Percentiles rank a stretch among this genome's conserved stretches.
Conservation (phyloP, 2,329 filamentous ascomycete genomes). For the Ophiostoma angusticollis region DNA sequence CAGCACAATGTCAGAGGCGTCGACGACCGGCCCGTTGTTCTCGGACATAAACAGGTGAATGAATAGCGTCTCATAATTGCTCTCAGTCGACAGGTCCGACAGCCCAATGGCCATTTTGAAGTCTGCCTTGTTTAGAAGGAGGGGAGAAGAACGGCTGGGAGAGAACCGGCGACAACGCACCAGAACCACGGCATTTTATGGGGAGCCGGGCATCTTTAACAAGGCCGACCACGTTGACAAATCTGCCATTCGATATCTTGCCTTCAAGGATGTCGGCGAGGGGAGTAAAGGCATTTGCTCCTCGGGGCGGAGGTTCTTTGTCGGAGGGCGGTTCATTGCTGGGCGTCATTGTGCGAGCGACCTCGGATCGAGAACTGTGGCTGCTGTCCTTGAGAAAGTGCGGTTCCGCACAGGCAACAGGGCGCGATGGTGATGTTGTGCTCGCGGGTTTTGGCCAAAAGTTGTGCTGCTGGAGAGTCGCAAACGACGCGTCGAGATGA, state of each 20-base stretch:
- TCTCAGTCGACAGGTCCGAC: slow-evolving; percentile 43
- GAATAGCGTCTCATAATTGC: slow-evolving; percentile 25
- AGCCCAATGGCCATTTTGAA: slow-evolving; percentile 48
- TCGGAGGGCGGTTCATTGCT: too few species aligned
- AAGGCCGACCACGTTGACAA: slow-evolving; percentile 54
- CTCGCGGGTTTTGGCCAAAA: too few species aligned
- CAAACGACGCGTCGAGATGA: too few species aligned
- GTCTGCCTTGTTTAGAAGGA: slow-evolving; percentile 27
- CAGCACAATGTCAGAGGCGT: slow-evolving; percentile 51
- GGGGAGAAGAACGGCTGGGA: slow-evolving; percentile 4
- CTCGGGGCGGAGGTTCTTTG: too few species aligned
- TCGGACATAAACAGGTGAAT: slow-evolving; percentile 50
- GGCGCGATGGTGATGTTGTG: too few species aligned
- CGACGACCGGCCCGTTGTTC: slow-evolving; percentile 34
- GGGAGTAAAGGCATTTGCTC: slow-evolving; percentile 44
- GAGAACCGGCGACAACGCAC: not conserved
- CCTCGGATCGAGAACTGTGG: not conserved
- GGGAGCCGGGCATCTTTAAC: slow-evolving; percentile 52
- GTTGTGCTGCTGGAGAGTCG: too few species aligned
- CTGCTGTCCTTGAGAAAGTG: too few species aligned
- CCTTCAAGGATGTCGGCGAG: slow-evolving; percentile 32
- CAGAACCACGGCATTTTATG: slow-evolving; percentile 14
- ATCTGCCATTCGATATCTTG: slow-evolving; percentile 16
- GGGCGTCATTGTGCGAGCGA: slow-evolving; percentile 22
- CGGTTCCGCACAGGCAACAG: too few species aligned